Conservation (phyloP, 768 basidiomycete species). For the Leccinum incarnatum region DNA sequence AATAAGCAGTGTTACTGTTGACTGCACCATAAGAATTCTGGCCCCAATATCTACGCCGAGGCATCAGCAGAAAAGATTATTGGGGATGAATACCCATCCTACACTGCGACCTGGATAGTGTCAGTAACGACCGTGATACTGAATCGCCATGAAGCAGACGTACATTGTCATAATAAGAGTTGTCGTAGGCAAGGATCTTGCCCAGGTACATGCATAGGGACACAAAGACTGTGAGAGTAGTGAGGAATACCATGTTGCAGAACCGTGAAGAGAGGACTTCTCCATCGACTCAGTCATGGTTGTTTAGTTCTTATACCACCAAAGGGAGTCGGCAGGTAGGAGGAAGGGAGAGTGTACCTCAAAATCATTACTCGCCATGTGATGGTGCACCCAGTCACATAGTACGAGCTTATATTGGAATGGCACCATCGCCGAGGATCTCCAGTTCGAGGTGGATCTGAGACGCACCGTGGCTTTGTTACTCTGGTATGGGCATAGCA, state of each 20-base stretch:
- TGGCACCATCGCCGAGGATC: slow-evolving; percentile 4
- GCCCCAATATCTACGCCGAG: slow-evolving; percentile 59
- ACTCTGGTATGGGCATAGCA: slow-evolving; percentile 10
- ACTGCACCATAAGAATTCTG: slow-evolving; percentile 72
- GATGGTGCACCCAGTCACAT: slow-evolving; percentile 1
- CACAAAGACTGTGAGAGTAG: slow-evolving; percentile 1
- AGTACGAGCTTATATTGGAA: slow-evolving; percentile 15
- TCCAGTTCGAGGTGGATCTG: slow-evolving; percentile 3
- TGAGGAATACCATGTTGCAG: slow-evolving; percentile 11
- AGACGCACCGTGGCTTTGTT: neutral
- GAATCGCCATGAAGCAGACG: slow-evolving; percentile 17
- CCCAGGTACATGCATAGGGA: slow-evolving; percentile 10
- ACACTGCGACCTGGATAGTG: slow-evolving; percentile 52
- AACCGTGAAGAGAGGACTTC: slow-evolving; percentile 1
- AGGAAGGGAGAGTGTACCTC: neutral
- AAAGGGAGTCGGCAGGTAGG: neutral
- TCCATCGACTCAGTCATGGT: neutral
- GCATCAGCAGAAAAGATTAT: neutral
- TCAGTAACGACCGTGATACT: slow-evolving; percentile 1
- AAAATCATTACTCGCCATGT: slow-evolving; percentile 9
- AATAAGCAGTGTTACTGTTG: slow-evolving; percentile 49
- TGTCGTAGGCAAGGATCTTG: slow-evolving; percentile 47
- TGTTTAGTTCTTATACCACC: slow-evolving; percentile 19
- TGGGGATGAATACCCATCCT: slow-evolving; percentile 17
- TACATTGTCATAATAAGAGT: slow-evolving; percentile 62